A percentile compares a stretch with the other conserved stretches of the same genome.
Evolutionary conservation across 129 eudicot genomes (phyloP).

Genomic region (Logfia minima): DNA sequence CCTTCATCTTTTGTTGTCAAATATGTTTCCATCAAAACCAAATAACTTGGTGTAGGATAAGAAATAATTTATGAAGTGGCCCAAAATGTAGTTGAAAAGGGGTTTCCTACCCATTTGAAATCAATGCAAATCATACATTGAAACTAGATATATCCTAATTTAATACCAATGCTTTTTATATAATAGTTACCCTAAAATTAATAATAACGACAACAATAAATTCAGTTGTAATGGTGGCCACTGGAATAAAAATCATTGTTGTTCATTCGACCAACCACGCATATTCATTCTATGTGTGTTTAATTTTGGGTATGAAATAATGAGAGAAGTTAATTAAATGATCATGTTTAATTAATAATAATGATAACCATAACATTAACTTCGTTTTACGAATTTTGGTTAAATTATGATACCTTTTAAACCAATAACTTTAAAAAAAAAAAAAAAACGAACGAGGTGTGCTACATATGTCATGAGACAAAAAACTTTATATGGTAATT

Average conservation of each 20-base stretch:
- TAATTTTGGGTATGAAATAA: background rate
- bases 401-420: too few relatives aligned
- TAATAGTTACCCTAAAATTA: background rate
- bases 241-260: background rate
- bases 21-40: conserved; percentile 25
- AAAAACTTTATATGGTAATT: too few relatives aligned
- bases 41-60: conserved; percentile 33
- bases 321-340: too few relatives aligned
- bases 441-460: too few relatives aligned
- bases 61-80: conserved; percentile 37
- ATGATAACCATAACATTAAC: too few relatives aligned
- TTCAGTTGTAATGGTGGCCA: background rate
- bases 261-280: background rate
- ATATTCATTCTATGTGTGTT: background rate
- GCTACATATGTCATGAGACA: too few relatives aligned
- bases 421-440: too few relatives aligned
- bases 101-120: conserved; percentile 24
- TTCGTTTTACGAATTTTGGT: too few relatives aligned
- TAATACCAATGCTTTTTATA: background rate
- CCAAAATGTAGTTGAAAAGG: conserved; percentile 37
- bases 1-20: background rate
- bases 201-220: background rate
- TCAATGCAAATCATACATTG: conserved; percentile 18
- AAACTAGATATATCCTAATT: conserved; percentile 1
- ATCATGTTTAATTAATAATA: too few relatives aligned